Base-by-base conservation (phyloP, 2,329 filamentous ascomycete species). In the Xylaria digitata region DNA sequence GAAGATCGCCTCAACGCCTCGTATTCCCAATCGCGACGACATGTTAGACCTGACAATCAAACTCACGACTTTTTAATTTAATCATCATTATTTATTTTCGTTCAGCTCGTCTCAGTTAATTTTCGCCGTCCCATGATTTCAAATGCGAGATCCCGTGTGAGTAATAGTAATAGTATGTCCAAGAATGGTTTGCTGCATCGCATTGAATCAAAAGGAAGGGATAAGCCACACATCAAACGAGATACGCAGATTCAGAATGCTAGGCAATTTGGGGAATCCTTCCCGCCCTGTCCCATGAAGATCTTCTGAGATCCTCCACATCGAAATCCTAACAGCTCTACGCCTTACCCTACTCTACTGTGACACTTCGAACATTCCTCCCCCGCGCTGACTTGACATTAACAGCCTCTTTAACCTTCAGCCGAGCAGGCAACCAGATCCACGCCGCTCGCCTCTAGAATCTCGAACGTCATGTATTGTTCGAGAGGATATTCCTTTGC, bases 401-500 rank as follows among this genome's bases (percentile, higher is more conserved):
- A 23, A 30, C 23, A 23, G 37, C 40, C 37, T 30, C 40, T 32
- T 45, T 11, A 19, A 55, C 26, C 52, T 37, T 56, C 17, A 17
- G 3, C 40, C 15, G 13, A 13, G 23, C 21, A 55, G 17, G 21
- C 53, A 55, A 42, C 19, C n/a, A 23, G 11, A 23, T 30, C 42
- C 53, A 13, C 53, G 7, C 32, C 19, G 52, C 52, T 42, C 19
- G 21, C 53, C 37, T 55, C 11, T 2, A n/a, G 37, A 37, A 50
- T 55, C 21, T 17, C 13, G 49, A 56, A 23, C 17, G 49, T 63
- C 52, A 58, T 58, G 61, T 49, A 26, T 26, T 43, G 2, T 26
- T 59, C 40, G 61, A 59, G 46, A 64, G 21, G 54, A 54, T 34
- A 11, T 43, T 55, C 30, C 53, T 32, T 30, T 23, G 6, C 19